Base-by-base conservation (phyloP, 2,329 filamentous ascomycete genomes). In the Blumeriella jaapii region DNA sequence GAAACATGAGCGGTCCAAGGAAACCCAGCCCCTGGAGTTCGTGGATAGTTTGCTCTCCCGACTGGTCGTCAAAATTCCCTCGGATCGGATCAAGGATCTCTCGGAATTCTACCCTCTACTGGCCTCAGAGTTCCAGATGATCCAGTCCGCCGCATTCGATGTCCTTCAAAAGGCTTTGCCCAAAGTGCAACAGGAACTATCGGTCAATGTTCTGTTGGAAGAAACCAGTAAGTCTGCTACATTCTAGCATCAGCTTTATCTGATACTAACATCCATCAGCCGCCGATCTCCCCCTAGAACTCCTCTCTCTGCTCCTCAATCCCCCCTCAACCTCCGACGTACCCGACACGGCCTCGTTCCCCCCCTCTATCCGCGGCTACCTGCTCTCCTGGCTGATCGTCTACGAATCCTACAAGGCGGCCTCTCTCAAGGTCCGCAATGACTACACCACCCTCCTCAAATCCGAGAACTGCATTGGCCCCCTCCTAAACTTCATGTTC, bases 331-430 rank as follows among this genome's bases (percentile, higher is more conserved):
- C 82, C 2, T 71, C 80, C n/a, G 65, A 67, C 9, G 71, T 85
- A 29, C 65, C 70, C 0, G 74, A 82, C 29, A 70, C 78, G 6
- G 64, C 69, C 22, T 65, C 71, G 11, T 81, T 87, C 49, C 85
- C 85, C 8, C 62, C 74, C 1, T 54, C 71, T 0, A 65, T 94
- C 30, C 74, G 85, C 34, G 75, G 78, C 7, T 98, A 95, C 52
- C 67, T 98, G 2, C 65, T 94, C 17, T 82, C 84, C 8, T 98
- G 91, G 91, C 74, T 83, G 44, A 66, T 96, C 1, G 69, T 95
- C 0, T 96, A 93, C 53, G 85, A 93, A 48, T 79, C 89, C 28
- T 93, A 89, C 53, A 64, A 67, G 12, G 74, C 76, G 13, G 76
- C 86, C 9, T 84, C 87, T 0, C 79, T 82, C 56, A 84, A 85